phyloP scores from a whole-genome alignment of 2,329 filamentous ascomycete species.

The Ascocoryne sarcoides region DNA sequence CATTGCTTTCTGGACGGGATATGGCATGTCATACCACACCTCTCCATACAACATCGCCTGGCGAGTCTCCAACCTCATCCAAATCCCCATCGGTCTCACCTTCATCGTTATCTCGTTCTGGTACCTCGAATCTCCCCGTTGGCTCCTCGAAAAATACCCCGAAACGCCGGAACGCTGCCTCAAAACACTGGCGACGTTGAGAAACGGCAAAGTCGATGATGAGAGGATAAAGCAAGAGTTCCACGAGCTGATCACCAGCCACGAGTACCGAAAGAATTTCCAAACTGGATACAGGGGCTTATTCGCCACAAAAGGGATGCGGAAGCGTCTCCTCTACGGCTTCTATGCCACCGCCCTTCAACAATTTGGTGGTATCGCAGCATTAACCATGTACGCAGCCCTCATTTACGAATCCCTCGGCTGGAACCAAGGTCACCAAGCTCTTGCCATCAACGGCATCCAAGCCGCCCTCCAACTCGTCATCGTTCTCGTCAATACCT shows the following conservation, averaged over 20 bases:
- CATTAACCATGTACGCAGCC: constrained; percentile 62
- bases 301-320: constrained; percentile 60
- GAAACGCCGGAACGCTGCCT: constrained; percentile 53
- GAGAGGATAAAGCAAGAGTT: constrained; percentile 58
- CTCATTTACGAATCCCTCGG: constrained; percentile 63
- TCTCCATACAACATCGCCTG: constrained; percentile 35
- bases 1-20: constrained; percentile 37
- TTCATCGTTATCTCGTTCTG: constrained; percentile 50
- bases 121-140: constrained; percentile 59
- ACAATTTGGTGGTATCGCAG: constrained; percentile 64
- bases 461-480: constrained; percentile 53
- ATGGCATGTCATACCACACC: constrained; percentile 35
- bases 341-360: constrained; percentile 61
- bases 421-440: constrained; percentile 47
- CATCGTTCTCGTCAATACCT: constrained; percentile 61
- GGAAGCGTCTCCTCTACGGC: constrained; percentile 57
- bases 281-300: constrained; percentile 51
- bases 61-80: constrained; percentile 34
- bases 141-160: constrained; percentile 51
- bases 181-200: constrained; percentile 46
- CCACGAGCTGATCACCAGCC: constrained; percentile 60
- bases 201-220: constrained; percentile 55
- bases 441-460: constrained; percentile 63
- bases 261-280: constrained; percentile 57
- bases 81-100: constrained; percentile 36